These are phyloP conservation scores for Ascochyta viciae-villosae DNA, from an alignment of 2,329 filamentous ascomycete species.

Conservation along the genomic window DNA sequence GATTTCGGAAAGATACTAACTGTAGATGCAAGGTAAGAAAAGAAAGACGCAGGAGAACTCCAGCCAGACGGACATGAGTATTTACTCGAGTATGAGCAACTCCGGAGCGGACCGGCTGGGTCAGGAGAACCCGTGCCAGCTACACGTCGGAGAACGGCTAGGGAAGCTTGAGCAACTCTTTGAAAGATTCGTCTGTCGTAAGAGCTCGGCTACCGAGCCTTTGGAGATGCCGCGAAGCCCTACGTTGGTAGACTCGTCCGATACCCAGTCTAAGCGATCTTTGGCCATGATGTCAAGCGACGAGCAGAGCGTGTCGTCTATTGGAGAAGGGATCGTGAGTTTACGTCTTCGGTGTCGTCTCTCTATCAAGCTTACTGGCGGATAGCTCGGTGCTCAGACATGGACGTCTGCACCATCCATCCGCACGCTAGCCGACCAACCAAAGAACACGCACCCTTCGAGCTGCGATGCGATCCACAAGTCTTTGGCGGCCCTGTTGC, in stretches of 20 bases:
- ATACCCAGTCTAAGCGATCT: constrained; percentile 29
- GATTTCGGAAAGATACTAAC: constrained; percentile 15
- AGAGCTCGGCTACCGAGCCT: constrained; percentile 21
- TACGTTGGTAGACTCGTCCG: constrained; percentile 28
- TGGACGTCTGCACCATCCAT: constrained; percentile 43
- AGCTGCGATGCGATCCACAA: constrained; percentile 30
- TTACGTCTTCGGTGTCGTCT: neutral
- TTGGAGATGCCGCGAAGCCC: constrained; percentile 26
- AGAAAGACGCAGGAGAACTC: constrained; percentile 30
- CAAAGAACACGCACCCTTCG: constrained; percentile 14
- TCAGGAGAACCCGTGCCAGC: constrained; percentile 31
- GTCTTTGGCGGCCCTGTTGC: constrained; percentile 37
- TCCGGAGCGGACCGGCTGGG: constrained; percentile 23
- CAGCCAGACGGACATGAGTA: constrained; percentile 22
- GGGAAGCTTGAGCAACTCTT: constrained; percentile 46
- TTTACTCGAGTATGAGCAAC: constrained; percentile 21
- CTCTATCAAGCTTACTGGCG: constrained; percentile 17
- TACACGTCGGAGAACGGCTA: constrained; percentile 44
- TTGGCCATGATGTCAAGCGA: constrained; percentile 32
- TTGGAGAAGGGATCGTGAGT: constrained; percentile 43
- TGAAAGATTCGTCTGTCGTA: constrained; percentile 47
- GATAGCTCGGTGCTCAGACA: constrained; percentile 38
- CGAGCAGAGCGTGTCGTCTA: constrained; percentile 35
- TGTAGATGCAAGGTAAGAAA: constrained; percentile 39
- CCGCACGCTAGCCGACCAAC: constrained; percentile 30